Conservation (phyloP, 345 rosid genomes). For the Eucalyptus shirleyi region DNA sequence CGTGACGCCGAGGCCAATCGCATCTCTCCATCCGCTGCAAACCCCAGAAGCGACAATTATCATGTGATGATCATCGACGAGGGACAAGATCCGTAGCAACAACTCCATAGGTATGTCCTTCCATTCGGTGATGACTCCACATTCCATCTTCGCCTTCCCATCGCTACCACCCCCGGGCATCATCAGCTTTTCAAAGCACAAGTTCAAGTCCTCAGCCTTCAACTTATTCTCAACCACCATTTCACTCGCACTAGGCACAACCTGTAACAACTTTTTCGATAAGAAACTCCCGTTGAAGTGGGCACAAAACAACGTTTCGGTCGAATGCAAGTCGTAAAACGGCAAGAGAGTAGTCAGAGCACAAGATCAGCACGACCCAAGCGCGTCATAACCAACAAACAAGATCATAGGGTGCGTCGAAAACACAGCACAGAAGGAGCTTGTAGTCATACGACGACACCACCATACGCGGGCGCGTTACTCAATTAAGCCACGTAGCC, state of each 20-base stretch:
- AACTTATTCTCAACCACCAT: constrained; percentile 20
- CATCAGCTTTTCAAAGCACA: constrained; percentile 48
- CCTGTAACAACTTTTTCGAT: neutral
- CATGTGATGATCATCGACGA: constrained; percentile 67
- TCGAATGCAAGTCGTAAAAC: neutral
- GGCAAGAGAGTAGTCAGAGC: neutral
- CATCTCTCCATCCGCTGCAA: constrained; percentile 91
- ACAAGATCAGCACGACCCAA: neutral
- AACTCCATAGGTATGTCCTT: constrained; percentile 89
- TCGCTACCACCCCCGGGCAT: constrained; percentile 11
- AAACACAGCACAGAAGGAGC: neutral
- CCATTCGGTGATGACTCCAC: constrained; percentile 51
- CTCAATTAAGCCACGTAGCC: neutral
- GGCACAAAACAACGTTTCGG: neutral
- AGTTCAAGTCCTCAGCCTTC: constrained; percentile 42
- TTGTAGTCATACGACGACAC: neutral
- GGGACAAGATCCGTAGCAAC: constrained; percentile 55
- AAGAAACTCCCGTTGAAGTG: neutral
- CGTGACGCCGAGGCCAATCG: constrained; percentile 63
- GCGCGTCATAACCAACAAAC: neutral
- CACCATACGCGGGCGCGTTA: neutral
- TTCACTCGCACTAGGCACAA: constrained; percentile 1
- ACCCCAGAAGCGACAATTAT: constrained; percentile 80
- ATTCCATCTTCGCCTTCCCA: constrained; percentile 31
- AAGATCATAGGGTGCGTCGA: neutral